Evolutionary conservation across 164 flowering plant genomes (phyloP).

Genomic region (Platanus orientalis): DNA sequence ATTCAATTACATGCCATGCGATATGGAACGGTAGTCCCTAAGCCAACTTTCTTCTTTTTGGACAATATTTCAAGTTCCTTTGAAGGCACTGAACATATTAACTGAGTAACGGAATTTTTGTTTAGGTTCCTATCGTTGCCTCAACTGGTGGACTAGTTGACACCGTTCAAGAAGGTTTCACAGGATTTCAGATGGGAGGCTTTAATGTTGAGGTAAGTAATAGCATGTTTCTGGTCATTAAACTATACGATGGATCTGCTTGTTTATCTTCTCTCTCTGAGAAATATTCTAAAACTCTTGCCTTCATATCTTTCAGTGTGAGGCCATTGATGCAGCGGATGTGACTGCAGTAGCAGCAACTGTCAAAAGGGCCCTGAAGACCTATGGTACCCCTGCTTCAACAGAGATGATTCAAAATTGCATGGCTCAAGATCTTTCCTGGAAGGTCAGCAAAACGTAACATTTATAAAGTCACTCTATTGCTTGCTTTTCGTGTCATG

Average conservation of each 20-base stretch:
- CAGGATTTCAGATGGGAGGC: conserved; percentile 92
- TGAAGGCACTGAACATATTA: not conserved
- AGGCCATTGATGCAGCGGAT: conserved; percentile 66
- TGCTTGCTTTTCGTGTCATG: not conserved
- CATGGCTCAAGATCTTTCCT: conserved; percentile 95
- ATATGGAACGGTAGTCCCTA: conserved; percentile 71
- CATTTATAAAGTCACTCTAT: not conserved
- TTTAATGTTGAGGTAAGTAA: conserved; percentile 72
- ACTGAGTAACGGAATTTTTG: not conserved
- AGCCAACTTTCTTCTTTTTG: not conserved
- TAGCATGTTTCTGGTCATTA: not conserved
- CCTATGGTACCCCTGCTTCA: conserved; percentile 59
- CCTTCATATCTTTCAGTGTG: conserved; percentile 47
- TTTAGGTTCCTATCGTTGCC: conserved; percentile 68
- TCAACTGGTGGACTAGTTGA: conserved; percentile 96
- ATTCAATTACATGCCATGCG: conserved; percentile 89
- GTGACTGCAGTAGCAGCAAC: conserved; percentile 48
- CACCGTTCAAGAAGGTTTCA: conserved; percentile 90
- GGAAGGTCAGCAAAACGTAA: conserved; percentile 62
- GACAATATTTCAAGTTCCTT: not conserved
- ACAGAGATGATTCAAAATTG: conserved; percentile 69
- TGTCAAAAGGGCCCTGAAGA: conserved; percentile 52
- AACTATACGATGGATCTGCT: not conserved
- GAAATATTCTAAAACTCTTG: not conserved
- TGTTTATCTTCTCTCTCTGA: not conserved